Conservation (phyloP, 169 alveolate species). For the Eimeria falciformis region DNA sequence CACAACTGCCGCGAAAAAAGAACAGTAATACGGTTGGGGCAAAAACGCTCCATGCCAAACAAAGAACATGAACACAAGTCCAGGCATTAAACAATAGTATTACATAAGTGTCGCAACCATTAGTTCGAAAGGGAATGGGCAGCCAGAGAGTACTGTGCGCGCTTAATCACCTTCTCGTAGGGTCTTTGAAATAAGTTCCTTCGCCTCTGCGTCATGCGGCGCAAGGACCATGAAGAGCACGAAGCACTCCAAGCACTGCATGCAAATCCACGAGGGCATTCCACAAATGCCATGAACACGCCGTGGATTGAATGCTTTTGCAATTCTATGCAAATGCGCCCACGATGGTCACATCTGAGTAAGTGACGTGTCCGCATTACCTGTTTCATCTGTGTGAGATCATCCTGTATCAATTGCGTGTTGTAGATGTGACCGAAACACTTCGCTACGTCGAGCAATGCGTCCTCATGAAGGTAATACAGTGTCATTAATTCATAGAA, state of each 20-base stretch:
- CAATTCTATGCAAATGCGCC: not conserved
- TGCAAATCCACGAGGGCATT: not conserved
- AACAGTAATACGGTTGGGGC: not conserved
- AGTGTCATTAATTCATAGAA: conserved; percentile 58
- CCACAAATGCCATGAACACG: not conserved
- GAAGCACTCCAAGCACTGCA: conserved; percentile 75
- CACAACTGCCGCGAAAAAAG: too few species aligned
- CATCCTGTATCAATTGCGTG: conserved; percentile 45
- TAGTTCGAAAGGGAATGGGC: not conserved
- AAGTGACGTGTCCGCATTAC: not conserved
- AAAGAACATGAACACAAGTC: not conserved
- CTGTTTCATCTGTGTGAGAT: conserved; percentile 30
- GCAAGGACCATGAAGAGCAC: conserved; percentile 75
- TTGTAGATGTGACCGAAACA: conserved; percentile 46
- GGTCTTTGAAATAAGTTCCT: conserved; percentile 38
- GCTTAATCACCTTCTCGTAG: conserved; percentile 13
- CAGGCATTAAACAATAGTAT: not conserved
- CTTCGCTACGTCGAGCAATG: conserved; percentile 60
- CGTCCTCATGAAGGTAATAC: conserved; percentile 70
- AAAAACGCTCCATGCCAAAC: not conserved
- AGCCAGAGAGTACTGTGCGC: not conserved
- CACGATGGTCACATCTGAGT: not conserved
- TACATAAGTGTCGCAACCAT: not conserved
- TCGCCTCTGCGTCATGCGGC: conserved; percentile 62
- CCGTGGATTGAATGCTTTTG: not conserved